Conservation (phyloP, 306 rosid species). For the Arachis stenosperma region DNA sequence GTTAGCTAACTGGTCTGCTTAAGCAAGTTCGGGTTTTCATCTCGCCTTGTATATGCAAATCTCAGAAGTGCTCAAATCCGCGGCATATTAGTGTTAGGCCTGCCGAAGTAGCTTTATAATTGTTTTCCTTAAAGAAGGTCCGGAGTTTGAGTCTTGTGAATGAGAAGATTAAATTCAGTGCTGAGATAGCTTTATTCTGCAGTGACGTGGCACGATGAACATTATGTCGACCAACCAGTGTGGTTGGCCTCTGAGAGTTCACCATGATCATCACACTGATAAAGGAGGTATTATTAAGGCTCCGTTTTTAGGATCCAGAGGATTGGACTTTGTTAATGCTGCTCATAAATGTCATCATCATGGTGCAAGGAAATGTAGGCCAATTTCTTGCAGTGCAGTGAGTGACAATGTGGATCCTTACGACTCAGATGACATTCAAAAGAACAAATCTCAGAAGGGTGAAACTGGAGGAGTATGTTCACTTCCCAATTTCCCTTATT, state of each 20-base stretch:
- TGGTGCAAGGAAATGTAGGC: conserved; percentile 52
- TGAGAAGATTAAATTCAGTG: too few relatives aligned
- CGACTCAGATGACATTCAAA: conserved; percentile 56
- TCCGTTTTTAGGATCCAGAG: conserved; percentile 60
- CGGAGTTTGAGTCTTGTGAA: too few relatives aligned
- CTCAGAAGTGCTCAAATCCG: too few relatives aligned
- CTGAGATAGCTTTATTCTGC: too few relatives aligned
- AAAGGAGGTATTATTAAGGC: conserved; percentile 55
- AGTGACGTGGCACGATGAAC: conserved; percentile 53
- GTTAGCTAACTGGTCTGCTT: too few relatives aligned
- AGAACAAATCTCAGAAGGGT: conserved; percentile 48
- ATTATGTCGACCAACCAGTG: conserved; percentile 72
- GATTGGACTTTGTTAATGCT: conserved; percentile 49
- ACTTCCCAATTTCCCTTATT: conserved; percentile 31
- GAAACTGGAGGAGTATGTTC: conserved; percentile 62
- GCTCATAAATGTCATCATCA: conserved; percentile 44
- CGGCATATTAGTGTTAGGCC: too few relatives aligned
- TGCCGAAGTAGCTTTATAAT: too few relatives aligned
- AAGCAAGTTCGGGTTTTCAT: too few relatives aligned
- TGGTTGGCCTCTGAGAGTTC: conserved; percentile 68
- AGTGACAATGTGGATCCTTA: conserved; percentile 58
- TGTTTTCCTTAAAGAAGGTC: too few relatives aligned
- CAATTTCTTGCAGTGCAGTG: conserved; percentile 47
- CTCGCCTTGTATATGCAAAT: too few relatives aligned
- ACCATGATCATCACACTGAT: conserved; percentile 53